Evolutionary conservation across 225 moss, liverwort and hornwort genomes (phyloP).

Genomic region (Marchantia paleacea): DNA sequence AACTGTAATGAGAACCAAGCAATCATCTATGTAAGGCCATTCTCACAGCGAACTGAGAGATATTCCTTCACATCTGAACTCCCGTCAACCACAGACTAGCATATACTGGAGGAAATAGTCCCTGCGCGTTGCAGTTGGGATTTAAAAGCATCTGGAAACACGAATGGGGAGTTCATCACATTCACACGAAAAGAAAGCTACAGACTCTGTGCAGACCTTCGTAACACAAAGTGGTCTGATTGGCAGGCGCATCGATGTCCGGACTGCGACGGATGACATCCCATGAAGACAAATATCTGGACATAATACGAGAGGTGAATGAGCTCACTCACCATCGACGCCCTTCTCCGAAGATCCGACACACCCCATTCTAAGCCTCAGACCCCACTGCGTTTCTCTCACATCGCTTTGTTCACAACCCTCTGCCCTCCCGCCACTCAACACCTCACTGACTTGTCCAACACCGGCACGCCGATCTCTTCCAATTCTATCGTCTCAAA

Average conservation of each 20-base stretch:
- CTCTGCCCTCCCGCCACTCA: neutral
- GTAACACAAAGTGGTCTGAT: neutral
- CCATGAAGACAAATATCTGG: too few species aligned
- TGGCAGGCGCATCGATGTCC: neutral
- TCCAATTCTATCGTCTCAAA: conserved; percentile 4
- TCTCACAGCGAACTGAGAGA: neutral
- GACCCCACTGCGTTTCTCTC: conserved; percentile 8
- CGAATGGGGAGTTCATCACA: neutral
- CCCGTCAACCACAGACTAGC: neutral
- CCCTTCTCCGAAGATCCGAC: conserved; percentile 52
- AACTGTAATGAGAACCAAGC: neutral
- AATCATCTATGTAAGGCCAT: neutral
- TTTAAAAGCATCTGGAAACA: neutral
- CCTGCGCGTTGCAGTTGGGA: neutral
- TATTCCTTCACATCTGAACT: neutral
- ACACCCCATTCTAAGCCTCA: conserved; percentile 45
- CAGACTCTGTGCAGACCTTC: neutral
- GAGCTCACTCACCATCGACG: conserved; percentile 46
- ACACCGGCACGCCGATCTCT: neutral
- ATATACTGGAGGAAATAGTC: neutral
- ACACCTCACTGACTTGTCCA: neutral
- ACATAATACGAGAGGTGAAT: neutral
- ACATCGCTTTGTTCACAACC: conserved; percentile 28
- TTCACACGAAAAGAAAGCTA: neutral
- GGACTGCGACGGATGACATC: neutral